These are phyloP conservation scores for Harringtonia lauricola DNA, from an alignment of 2,329 filamentous ascomycete genomes.

Conservation along the genomic window DNA sequence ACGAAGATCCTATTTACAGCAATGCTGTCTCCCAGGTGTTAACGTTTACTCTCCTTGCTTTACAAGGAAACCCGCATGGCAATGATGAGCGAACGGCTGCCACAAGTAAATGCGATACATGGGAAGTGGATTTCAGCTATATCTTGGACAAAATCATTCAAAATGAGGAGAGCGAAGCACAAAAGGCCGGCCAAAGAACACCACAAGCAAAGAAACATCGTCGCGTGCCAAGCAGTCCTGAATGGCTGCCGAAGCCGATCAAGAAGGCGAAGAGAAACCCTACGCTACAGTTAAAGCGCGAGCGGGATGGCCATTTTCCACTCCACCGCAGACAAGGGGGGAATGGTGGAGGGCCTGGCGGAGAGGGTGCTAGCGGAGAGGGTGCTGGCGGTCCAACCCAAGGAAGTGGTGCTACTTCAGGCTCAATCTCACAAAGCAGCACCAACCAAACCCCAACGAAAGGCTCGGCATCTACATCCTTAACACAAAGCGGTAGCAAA, in stretches of 20 bases:
- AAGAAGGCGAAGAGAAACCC: not conserved
- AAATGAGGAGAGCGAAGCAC: not conserved
- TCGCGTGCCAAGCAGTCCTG: slow-evolving; percentile 5
- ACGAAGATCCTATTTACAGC: slow-evolving; percentile 12
- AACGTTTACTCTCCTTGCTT: slow-evolving; percentile 18
- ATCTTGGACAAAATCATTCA: not conserved
- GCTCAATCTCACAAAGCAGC: not conserved
- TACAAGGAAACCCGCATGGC: slow-evolving; percentile 9
- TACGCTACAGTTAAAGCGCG: not conserved
- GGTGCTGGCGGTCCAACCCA: not conserved
- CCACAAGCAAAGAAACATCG: slow-evolving; percentile 1
- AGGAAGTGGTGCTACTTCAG: not conserved
- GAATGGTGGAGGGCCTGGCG: not conserved
- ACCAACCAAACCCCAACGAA: not conserved
- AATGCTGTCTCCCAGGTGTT: slow-evolving; percentile 20
- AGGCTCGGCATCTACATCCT: not conserved
- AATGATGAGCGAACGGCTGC: slow-evolving; percentile 13
- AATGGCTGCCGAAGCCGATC: slow-evolving; percentile 2
- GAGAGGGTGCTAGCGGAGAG: not conserved
- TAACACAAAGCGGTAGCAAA: not conserved
- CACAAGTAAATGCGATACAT: not conserved
- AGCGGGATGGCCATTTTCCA: not conserved
- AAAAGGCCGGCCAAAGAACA: not conserved
- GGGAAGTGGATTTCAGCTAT: slow-evolving; percentile 1
- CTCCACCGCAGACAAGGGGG: not conserved